Conservation (phyloP, 768 basidiomycete genomes). For the Phylloporus sp. region DNA sequence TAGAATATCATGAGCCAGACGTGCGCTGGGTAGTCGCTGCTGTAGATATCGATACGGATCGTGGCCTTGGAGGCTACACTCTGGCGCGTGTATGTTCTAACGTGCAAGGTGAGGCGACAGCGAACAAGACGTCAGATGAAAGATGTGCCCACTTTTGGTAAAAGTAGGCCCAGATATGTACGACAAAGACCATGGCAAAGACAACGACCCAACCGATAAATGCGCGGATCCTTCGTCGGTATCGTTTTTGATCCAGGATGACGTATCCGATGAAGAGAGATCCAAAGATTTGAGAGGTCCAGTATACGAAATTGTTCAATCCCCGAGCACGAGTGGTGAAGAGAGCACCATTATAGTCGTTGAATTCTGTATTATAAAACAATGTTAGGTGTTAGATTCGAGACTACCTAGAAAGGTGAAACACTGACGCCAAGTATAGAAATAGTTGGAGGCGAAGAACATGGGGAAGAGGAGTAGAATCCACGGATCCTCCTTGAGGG, state of each 20-base stretch:
- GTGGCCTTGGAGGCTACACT: conserved; percentile 30
- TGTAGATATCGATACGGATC: conserved; percentile 55
- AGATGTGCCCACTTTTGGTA: conserved; percentile 58
- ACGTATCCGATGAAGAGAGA: conserved; percentile 64
- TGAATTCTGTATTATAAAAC: conserved; percentile 55
- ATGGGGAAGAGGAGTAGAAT: conserved; percentile 79
- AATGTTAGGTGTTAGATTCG: neutral
- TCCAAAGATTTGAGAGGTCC: conserved; percentile 74
- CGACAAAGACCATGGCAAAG: conserved; percentile 59
- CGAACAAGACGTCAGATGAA: neutral
- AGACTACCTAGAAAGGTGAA: neutral
- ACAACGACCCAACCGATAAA: conserved; percentile 68
- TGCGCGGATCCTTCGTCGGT: conserved; percentile 65
- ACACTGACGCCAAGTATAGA: conserved; percentile 76
- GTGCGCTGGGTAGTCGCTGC: conserved; percentile 50
- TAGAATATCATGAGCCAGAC: conserved; percentile 68
- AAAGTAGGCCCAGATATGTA: conserved; percentile 76
- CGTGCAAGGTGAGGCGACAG: no score
- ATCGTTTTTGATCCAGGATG: conserved; percentile 55
- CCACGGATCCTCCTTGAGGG: conserved; percentile 66
- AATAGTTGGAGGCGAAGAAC: conserved; percentile 83
- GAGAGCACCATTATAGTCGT: conserved; percentile 70
- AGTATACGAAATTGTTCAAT: conserved; percentile 77
- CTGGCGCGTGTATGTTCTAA: conserved; percentile 52
- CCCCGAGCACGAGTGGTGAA: conserved; percentile 80